phyloP scores from a whole-genome alignment of 1,284 basidiomycete species.

The Phellinidium pouzarii region DNA sequence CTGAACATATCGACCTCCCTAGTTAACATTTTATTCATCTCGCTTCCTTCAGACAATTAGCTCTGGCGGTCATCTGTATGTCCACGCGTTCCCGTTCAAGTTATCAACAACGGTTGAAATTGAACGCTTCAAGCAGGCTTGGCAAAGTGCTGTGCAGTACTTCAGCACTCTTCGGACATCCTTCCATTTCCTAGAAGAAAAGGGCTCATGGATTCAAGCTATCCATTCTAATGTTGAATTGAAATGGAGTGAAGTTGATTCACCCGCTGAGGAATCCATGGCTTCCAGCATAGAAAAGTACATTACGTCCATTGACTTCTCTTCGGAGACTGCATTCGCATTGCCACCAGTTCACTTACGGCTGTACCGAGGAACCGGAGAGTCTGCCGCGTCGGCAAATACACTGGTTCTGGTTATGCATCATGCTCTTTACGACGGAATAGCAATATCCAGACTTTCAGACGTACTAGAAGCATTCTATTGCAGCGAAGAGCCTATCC shows the following conservation, averaged over 20 bases:
- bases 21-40: neutral
- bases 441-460: conserved; percentile 35
- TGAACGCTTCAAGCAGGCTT: conserved; percentile 30
- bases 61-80: conserved; percentile 38
- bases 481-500: conserved; percentile 20
- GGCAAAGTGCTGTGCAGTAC: conserved; percentile 29
- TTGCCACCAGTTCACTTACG: conserved; percentile 34
- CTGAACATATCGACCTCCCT: neutral
- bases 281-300: conserved; percentile 20
- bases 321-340: conserved; percentile 24
- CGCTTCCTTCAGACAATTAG: conserved; percentile 34
- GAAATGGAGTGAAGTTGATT: conserved; percentile 29
- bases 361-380: conserved; percentile 22
- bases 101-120: conserved; percentile 28
- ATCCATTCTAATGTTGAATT: conserved; percentile 33
- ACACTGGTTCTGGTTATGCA: conserved; percentile 39
- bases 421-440: conserved; percentile 46
- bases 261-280: conserved; percentile 19
- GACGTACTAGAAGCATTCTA: conserved; percentile 32
- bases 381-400: conserved; percentile 14
- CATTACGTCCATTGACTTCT: conserved; percentile 22
- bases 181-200: conserved; percentile 37
- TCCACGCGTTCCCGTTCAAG: conserved; percentile 39
- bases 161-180: conserved; percentile 40
- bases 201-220: conserved; percentile 37